Conservation (phyloP, 805 yeast genomes). For the Candida cerambycidarum region DNA sequence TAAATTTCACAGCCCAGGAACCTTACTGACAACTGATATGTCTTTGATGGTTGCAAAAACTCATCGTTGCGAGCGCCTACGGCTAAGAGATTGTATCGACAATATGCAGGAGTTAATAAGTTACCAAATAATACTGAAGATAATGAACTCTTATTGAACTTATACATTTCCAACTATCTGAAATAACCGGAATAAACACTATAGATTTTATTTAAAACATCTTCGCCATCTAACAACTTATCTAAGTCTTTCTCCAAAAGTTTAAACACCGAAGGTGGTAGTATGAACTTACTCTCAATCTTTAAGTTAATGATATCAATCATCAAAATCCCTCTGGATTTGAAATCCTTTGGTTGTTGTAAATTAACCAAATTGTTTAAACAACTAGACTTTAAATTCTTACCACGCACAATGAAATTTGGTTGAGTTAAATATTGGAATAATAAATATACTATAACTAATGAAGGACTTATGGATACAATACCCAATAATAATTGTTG, state of each 20-base stretch:
- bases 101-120: too few relatives aligned
- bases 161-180: slow-evolving; percentile 1
- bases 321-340: slow-evolving; percentile 16
- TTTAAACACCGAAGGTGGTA: slow-evolving; percentile 10
- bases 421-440: slow-evolving; percentile 37
- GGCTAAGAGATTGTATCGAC: too few relatives aligned
- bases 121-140: too few relatives aligned
- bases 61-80: too few relatives aligned
- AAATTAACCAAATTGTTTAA: slow-evolving; percentile 63
- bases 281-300: slow-evolving; percentile 15
- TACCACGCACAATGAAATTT: slow-evolving; percentile 30
- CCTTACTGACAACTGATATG: too few relatives aligned
- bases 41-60: too few relatives aligned
- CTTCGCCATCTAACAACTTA: slow-evolving; percentile 14
- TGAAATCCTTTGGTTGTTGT: slow-evolving; percentile 8
- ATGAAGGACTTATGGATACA: slow-evolving; percentile 83
- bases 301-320: slow-evolving; percentile 19
- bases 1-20: too few relatives aligned
- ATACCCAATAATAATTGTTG: slow-evolving; percentile 94
- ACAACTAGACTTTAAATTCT: slow-evolving; percentile 35
- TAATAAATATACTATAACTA: slow-evolving; percentile 53
- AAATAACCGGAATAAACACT: slow-evolving; percentile 14
- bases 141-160: background rate
- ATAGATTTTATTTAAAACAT: slow-evolving; percentile 10
- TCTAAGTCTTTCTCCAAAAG: slow-evolving; percentile 13